These are phyloP conservation scores for Talaromyces sp. DNA, from an alignment of 2,329 filamentous ascomycete genomes.

Conservation along the genomic window DNA sequence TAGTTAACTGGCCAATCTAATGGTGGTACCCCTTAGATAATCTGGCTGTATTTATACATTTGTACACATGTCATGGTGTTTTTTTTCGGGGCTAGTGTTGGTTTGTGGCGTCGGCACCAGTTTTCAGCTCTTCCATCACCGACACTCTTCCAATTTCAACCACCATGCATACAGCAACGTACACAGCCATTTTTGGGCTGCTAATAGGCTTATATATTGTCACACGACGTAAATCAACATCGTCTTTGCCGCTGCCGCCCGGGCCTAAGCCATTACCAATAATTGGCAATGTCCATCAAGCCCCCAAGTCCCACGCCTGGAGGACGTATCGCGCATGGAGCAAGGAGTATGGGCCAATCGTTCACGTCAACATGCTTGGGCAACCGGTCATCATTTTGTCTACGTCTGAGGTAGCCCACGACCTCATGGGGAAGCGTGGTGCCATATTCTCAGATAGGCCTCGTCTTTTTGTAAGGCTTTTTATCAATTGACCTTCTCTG, in stretches of 20 bases:
- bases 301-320: constrained; percentile 18
- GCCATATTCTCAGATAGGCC: constrained; percentile 30
- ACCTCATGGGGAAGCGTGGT: constrained; percentile 33
- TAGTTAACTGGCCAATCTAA: too few species aligned
- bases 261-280: constrained; percentile 18
- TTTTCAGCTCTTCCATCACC: too few species aligned
- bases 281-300: constrained; percentile 19
- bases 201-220: not conserved
- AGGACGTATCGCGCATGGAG: constrained; percentile 25
- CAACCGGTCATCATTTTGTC: constrained; percentile 31
- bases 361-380: constrained; percentile 26
- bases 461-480: constrained; percentile 13
- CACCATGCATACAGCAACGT: not conserved
- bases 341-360: constrained; percentile 27
- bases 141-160: not conserved
- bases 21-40: too few species aligned
- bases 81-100: too few species aligned
- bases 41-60: too few species aligned
- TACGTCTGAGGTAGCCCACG: constrained; percentile 24
- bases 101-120: too few species aligned
- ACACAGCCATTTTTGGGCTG: not conserved
- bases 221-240: not conserved
- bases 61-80: too few species aligned
- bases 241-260: constrained; percentile 5
- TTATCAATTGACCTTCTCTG: not conserved